Evolutionary conservation across 768 basidiomycete species (phyloP).

Genomic region (Suillus plorans): DNA sequence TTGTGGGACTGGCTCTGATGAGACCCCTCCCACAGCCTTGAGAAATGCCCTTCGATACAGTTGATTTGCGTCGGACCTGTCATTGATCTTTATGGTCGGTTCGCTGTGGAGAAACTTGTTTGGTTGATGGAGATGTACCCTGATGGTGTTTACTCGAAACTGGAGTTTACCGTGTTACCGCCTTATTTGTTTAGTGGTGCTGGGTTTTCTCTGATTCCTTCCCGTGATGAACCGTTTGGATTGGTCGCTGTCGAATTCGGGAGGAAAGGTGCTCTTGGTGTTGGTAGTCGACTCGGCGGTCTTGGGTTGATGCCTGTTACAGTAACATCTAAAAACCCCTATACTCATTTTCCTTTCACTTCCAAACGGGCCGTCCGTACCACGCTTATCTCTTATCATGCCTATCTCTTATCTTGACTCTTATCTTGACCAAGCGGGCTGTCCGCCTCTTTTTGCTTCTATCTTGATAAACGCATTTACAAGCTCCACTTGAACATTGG

Average conservation of each 20-base stretch:
- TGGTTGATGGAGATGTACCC: conserved; percentile 95
- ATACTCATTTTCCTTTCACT: too few relatives aligned
- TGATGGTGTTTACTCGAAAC: conserved; percentile 90
- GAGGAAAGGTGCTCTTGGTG: conserved; percentile 93
- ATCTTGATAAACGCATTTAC: too few relatives aligned
- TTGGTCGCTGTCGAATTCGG: conserved; percentile 96
- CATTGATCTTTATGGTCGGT: conserved; percentile 92
- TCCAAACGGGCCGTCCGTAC: too few relatives aligned
- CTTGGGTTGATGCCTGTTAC: conserved; percentile 96
- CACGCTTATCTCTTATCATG: too few relatives aligned
- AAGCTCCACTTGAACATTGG: too few relatives aligned
- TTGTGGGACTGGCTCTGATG: background rate
- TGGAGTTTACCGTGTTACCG: conserved; percentile 92
- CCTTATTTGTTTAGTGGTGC: conserved; percentile 94
- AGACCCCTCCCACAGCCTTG: conserved; percentile 50
- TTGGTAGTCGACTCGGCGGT: conserved; percentile 91
- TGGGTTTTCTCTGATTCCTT: conserved; percentile 93
- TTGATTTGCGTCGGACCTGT: conserved; percentile 90
- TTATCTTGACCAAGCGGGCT: too few relatives aligned
- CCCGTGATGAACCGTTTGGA: conserved; percentile 95
- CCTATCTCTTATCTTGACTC: too few relatives aligned
- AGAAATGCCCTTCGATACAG: conserved; percentile 84
- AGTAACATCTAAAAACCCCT: too few relatives aligned
- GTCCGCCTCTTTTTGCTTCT: too few relatives aligned
- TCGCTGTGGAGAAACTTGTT: conserved; percentile 91